Percentiles rank a stretch among this genome's conserved stretches.
Conservation (phyloP, 331 rosid species). For the Pyracantha coccinea region DNA sequence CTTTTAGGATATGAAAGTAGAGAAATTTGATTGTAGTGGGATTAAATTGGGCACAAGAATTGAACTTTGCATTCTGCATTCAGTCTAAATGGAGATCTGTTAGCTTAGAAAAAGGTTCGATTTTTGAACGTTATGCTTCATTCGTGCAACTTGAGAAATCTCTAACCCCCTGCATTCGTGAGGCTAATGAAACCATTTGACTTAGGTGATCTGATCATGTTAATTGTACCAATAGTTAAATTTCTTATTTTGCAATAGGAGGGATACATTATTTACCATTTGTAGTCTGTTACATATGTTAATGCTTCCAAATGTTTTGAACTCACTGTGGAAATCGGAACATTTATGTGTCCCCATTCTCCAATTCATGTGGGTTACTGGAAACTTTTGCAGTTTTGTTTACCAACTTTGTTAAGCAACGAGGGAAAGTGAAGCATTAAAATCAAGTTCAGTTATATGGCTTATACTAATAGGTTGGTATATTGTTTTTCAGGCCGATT, state of each 20-base stretch:
- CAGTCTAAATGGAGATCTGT: background rate
- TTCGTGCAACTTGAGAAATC: background rate
- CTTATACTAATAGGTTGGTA: background rate
- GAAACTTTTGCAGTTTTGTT: background rate
- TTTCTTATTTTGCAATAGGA: background rate
- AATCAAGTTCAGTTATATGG: background rate
- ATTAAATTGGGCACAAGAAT: background rate
- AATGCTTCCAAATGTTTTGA: background rate
- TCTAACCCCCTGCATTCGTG: background rate
- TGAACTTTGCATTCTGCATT: background rate
- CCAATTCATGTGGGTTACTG: background rate
- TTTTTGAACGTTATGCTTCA: background rate
- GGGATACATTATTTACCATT: background rate
- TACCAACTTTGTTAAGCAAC: background rate
- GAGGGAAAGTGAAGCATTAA: background rate
- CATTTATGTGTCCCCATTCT: background rate
- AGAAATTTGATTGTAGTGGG: background rate
- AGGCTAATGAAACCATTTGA: background rate
- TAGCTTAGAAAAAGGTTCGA: background rate
- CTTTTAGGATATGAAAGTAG: background rate
- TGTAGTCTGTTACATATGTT: background rate
- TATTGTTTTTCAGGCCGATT: background rate
- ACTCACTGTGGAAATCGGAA: background rate
- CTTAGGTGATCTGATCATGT: background rate
- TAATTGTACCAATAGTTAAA: background rate